These are phyloP conservation scores for Mycena alexandri DNA, from an alignment of 768 basidiomycete genomes.

Conservation along the genomic window DNA sequence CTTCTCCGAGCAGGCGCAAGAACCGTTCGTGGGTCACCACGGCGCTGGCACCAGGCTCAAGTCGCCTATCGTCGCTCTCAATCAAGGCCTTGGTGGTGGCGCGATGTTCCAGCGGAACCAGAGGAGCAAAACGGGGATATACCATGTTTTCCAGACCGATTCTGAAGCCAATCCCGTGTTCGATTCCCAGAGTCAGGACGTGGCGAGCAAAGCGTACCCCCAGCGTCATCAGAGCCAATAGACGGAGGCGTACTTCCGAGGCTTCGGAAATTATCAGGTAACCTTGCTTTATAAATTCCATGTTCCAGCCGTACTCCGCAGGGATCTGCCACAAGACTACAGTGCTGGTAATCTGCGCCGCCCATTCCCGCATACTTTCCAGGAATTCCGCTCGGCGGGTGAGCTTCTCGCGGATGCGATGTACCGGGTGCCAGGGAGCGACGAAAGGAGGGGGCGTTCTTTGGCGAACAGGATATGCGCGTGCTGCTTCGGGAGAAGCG, in stretches of 20 bases:
- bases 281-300: not conserved
- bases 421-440: not conserved
- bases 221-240: not conserved
- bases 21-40: not conserved
- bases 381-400: not conserved
- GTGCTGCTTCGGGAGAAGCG: too few species aligned
- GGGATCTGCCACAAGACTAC: not conserved
- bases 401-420: not conserved
- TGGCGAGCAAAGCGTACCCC: not conserved
- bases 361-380: not conserved
- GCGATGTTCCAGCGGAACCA: not conserved
- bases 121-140: too few species aligned
- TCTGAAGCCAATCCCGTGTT: not conserved
- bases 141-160: not conserved
- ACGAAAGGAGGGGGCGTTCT: not conserved
- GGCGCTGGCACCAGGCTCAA: not conserved
- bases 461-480: too few species aligned
- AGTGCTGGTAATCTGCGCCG: not conserved
- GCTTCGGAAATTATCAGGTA: not conserved
- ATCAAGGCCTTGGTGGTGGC: not conserved
- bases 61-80: not conserved
- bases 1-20: not conserved
- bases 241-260: conserved; percentile 1
- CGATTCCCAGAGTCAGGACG: not conserved
- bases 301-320: not conserved